Percentiles rank a stretch among this genome's conserved stretches.
These are phyloP conservation scores for Rugiboletus extremiorientalis DNA, from an alignment of 1,284 basidiomycete genomes.

Conservation along the genomic window DNA sequence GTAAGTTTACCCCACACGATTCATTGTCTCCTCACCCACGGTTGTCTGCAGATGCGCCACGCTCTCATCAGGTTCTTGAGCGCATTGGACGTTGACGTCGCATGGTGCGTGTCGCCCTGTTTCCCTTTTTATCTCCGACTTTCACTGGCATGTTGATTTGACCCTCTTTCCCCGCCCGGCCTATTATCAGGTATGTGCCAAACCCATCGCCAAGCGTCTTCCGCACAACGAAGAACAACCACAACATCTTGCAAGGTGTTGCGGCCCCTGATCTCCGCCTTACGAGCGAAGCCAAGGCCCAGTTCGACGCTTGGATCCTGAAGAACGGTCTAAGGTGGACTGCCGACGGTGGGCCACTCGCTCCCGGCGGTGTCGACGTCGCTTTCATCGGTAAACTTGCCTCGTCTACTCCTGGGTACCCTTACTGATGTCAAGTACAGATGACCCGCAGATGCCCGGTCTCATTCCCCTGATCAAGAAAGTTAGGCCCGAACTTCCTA, in stretches of 20 bases:
- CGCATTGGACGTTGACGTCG: slow-evolving; percentile 75
- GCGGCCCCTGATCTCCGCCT: slow-evolving; percentile 73
- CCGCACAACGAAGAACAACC: slow-evolving; percentile 91
- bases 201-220: slow-evolving; percentile 85
- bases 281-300: slow-evolving; percentile 70
- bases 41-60: slow-evolving; percentile 72
- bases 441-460: slow-evolving; percentile 85
- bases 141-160: slow-evolving; percentile 1
- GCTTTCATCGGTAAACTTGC: slow-evolving; percentile 70
- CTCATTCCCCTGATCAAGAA: slow-evolving; percentile 86
- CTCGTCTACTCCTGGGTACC: neutral
- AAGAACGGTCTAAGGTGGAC: slow-evolving; percentile 83
- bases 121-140: slow-evolving; percentile 5
- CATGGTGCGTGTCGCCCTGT: slow-evolving; percentile 55
- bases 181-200: slow-evolving; percentile 73
- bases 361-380: slow-evolving; percentile 76
- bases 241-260: slow-evolving; percentile 87
- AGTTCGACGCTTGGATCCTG: slow-evolving; percentile 86
- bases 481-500: slow-evolving; percentile 75
- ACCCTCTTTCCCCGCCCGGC: neutral
- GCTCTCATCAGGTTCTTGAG: slow-evolving; percentile 81
- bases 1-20: slow-evolving; percentile 43
- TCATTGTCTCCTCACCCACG: slow-evolving; percentile 20
- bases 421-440: slow-evolving; percentile 36
- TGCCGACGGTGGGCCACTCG: slow-evolving; percentile 75